phyloP scores from a whole-genome alignment of 352 stramenopile genomes.

The Thalassiosira exigua region DNA sequence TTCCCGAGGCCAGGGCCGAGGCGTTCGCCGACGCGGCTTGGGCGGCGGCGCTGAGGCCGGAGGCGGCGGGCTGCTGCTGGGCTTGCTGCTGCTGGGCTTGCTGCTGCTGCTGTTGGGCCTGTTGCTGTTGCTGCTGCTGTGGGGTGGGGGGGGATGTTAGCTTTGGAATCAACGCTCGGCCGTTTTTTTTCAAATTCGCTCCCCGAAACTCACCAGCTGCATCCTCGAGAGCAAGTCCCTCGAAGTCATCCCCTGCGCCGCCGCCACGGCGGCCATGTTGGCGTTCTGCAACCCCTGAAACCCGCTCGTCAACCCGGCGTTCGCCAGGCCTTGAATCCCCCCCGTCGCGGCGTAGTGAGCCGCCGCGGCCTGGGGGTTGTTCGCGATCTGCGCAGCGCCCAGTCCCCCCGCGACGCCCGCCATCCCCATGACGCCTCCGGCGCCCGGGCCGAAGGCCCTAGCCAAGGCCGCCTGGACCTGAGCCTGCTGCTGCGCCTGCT shows the following conservation, averaged over 20 bases:
- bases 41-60: background rate
- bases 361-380: background rate
- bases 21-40: background rate
- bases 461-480: slow-evolving; percentile 48
- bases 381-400: background rate
- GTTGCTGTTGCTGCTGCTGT: no score
- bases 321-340: slow-evolving; percentile 6
- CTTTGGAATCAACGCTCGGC: no score
- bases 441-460: slow-evolving; percentile 36
- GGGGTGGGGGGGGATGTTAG: no score
- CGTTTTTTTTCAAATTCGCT: no score
- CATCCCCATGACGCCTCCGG: background rate
- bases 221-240: slow-evolving; percentile 40
- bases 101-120: slow-evolving; percentile 14
- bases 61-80: slow-evolving; percentile 3
- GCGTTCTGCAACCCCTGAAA: background rate
- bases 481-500: slow-evolving; percentile 47
- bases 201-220: slow-evolving; percentile 32
- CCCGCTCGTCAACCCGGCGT: background rate
- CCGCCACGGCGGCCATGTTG: slow-evolving; percentile 3
- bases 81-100: background rate
- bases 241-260: slow-evolving; percentile 10
- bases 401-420: background rate
- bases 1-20: no score
- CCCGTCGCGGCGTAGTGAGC: background rate